Evolutionary conservation across 176 grass and related monocot species (phyloP).

Genomic region (Leersia perrieri): DNA sequence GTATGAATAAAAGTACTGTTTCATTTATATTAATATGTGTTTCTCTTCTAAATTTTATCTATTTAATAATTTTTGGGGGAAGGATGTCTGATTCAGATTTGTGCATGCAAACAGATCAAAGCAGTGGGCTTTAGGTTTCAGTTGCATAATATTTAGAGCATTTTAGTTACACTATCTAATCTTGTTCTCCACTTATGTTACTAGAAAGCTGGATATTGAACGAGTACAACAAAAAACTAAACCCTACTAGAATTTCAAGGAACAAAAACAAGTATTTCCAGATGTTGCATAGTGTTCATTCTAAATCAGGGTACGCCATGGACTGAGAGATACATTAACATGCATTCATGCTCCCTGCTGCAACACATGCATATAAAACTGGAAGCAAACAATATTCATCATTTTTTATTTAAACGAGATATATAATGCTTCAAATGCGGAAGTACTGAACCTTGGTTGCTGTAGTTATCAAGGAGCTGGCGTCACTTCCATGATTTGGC

Average conservation of each 20-base stretch:
- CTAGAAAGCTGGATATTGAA: neutral
- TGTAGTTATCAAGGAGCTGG: conserved; percentile 65
- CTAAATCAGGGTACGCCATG: neutral
- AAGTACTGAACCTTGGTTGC: conserved; percentile 60
- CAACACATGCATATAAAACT: neutral
- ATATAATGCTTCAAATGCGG: neutral
- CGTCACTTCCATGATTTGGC: conserved; percentile 84
- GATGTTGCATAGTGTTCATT: neutral
- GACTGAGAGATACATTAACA: neutral
- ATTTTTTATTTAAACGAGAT: neutral
- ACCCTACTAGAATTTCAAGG: neutral
- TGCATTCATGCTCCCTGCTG: neutral
- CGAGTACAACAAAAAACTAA: neutral
- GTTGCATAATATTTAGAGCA: neutral
- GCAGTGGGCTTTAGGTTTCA: neutral
- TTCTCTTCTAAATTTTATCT: too few species aligned
- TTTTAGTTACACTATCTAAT: neutral
- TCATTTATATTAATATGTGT: too few species aligned
- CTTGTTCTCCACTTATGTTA: neutral
- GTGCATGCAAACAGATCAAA: neutral
- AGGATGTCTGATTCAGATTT: too few species aligned
- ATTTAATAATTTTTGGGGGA: too few species aligned
- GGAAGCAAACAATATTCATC: neutral
- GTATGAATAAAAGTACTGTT: neutral
- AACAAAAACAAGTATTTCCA: neutral